A percentile compares a stretch with the other conserved stretches of the same genome.
These are phyloP conservation scores for Aspergillus diversus DNA, from an alignment of 495 filamentous ascomycete species.

Conservation along the genomic window DNA sequence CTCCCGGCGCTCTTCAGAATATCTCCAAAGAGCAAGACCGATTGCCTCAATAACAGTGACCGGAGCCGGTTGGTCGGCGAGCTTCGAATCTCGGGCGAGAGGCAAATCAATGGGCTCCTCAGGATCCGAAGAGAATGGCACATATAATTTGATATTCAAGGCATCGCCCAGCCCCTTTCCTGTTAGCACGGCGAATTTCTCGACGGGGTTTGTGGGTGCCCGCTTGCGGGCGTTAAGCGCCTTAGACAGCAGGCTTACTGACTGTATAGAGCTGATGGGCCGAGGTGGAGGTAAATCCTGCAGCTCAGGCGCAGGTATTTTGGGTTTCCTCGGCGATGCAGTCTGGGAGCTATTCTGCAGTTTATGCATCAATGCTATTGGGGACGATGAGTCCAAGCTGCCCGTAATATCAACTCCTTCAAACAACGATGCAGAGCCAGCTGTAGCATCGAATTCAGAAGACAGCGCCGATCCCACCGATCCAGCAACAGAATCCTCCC, in stretches of 20 bases:
- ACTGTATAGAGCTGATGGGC: slow-evolving; percentile 82
- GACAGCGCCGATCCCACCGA: slow-evolving; percentile 67
- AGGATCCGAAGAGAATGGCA: slow-evolving; percentile 75
- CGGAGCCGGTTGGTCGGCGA: slow-evolving; percentile 63
- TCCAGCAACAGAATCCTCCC: slow-evolving; percentile 66
- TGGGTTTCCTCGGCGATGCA: slow-evolving; percentile 62
- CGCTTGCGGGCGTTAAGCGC: slow-evolving; percentile 77
- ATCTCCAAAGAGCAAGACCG: slow-evolving; percentile 84
- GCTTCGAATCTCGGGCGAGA: slow-evolving; percentile 73
- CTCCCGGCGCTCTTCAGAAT: slow-evolving; percentile 77
- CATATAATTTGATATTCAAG: slow-evolving; percentile 82
- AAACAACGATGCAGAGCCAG: slow-evolving; percentile 63
- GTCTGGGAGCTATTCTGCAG: slow-evolving; percentile 43
- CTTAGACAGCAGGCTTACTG: slow-evolving; percentile 71
- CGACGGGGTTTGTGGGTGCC: slow-evolving; percentile 81
- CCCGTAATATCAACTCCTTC: slow-evolving; percentile 53
- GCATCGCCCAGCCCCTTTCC: slow-evolving; percentile 84
- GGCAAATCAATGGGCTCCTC: slow-evolving; percentile 77
- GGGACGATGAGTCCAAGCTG: slow-evolving; percentile 47
- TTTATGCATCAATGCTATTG: slow-evolving; percentile 49
- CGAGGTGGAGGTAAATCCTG: slow-evolving; percentile 88
- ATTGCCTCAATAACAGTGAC: slow-evolving; percentile 91
- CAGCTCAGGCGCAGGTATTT: slow-evolving; percentile 60
- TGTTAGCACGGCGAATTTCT: slow-evolving; percentile 81
- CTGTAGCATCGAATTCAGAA: slow-evolving; percentile 69